These are phyloP conservation scores for Taphrina flavorubra DNA, from an alignment of 1,139 yeast genomes.

Conservation along the genomic window DNA sequence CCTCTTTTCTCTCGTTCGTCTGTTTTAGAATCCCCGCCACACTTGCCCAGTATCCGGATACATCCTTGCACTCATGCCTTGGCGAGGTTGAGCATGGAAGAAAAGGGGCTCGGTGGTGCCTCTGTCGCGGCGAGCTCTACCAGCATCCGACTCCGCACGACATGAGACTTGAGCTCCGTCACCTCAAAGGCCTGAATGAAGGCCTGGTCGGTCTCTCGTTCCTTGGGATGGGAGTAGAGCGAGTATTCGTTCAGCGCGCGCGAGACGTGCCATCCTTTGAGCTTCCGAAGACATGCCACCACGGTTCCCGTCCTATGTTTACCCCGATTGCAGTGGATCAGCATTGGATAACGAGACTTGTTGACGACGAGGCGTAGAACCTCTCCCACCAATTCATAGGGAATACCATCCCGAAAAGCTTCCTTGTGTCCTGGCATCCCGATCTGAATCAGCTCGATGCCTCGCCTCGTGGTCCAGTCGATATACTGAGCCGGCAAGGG, in stretches of 20 bases:
- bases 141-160: conserved; percentile 10
- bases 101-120: conserved; percentile 23
- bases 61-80: conserved; percentile 22
- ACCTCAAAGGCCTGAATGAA: conserved; percentile 65
- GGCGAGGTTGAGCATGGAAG: conserved; percentile 27
- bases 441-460: conserved; percentile 76
- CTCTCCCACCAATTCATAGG: conserved; percentile 74
- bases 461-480: conserved; percentile 65
- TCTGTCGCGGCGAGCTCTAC: conserved; percentile 2
- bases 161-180: conserved; percentile 11
- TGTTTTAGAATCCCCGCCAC: not conserved
- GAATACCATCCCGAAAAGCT: conserved; percentile 75
- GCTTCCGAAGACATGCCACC: conserved; percentile 84
- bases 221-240: conserved; percentile 92
- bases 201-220: conserved; percentile 92
- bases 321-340: conserved; percentile 94
- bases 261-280: conserved; percentile 90
- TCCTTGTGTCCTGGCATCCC: conserved; percentile 97
- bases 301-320: conserved; percentile 96
- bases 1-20: conserved; percentile 9
- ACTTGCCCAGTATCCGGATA: not conserved
- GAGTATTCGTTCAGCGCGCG: conserved; percentile 95
- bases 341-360: conserved; percentile 85
- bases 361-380: conserved; percentile 81
- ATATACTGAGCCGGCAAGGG: conserved; percentile 80